Conservation (phyloP, 1,284 basidiomycete species). For the Gymnopus androsaceus region DNA sequence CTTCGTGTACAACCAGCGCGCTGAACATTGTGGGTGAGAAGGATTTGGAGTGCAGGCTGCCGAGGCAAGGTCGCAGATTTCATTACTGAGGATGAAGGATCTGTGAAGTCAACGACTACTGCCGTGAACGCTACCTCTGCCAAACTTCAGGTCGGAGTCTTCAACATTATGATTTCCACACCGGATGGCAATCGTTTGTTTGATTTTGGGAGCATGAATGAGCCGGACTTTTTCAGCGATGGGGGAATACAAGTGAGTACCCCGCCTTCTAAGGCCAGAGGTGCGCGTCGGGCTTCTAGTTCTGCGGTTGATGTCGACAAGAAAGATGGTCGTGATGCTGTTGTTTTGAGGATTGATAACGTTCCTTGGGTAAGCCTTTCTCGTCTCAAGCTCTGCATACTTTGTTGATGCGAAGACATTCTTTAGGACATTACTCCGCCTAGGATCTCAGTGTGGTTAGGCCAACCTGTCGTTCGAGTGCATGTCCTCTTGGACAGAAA, state of each 20-base stretch:
- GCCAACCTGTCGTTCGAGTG: slow-evolving; percentile 63
- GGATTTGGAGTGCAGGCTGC: slow-evolving; percentile 78
- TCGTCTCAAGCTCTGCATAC: slow-evolving; percentile 6
- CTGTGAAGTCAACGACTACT: too few species aligned
- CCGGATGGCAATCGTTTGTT: background rate
- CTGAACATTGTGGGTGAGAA: too few species aligned
- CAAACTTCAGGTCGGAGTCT: background rate
- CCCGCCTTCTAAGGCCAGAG: slow-evolving; percentile 14
- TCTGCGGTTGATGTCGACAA: slow-evolving; percentile 12
- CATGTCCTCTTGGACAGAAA: slow-evolving; percentile 77
- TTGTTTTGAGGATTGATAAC: slow-evolving; percentile 79
- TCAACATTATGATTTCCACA: background rate
- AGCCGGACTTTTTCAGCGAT: slow-evolving; percentile 5
- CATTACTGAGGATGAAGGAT: slow-evolving; percentile 22
- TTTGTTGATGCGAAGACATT: slow-evolving; percentile 9
- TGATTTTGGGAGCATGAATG: background rate
- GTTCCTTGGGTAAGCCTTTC: slow-evolving; percentile 74
- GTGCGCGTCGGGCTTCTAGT: background rate
- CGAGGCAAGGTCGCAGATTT: slow-evolving; percentile 69
- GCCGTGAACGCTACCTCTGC: too few species aligned
- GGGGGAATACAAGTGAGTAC: slow-evolving; percentile 14
- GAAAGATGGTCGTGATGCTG: slow-evolving; percentile 40
- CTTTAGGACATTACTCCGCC: slow-evolving; percentile 76
- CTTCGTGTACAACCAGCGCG: slow-evolving; percentile 76
- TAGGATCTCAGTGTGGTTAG: slow-evolving; percentile 66